These are phyloP conservation scores for Henckelia pumila DNA, from an alignment of 257 asterid genomes.

Conservation along the genomic window DNA sequence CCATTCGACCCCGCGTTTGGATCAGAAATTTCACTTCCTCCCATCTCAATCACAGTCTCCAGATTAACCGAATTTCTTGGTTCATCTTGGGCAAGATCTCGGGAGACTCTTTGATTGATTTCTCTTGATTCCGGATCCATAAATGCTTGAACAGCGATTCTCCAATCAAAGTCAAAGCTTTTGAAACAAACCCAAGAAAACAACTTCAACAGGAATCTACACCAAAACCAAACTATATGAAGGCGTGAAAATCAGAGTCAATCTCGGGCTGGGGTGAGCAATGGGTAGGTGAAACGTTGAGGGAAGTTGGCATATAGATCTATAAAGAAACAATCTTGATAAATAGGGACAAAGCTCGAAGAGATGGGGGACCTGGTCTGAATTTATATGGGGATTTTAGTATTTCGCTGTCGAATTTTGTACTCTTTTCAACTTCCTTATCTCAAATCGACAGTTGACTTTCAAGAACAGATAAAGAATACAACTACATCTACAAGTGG, in stretches of 20 bases:
- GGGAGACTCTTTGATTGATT: neutral
- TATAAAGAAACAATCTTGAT: conserved; percentile 5
- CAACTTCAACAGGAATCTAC: neutral
- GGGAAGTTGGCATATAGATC: conserved; percentile 11
- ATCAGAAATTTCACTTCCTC: conserved; percentile 24
- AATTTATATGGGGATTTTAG: conserved; percentile 1
- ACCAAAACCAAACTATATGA: neutral
- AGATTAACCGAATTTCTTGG: conserved; percentile 6
- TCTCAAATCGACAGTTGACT: neutral
- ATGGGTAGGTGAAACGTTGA: conserved; percentile 2
- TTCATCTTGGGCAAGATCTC: neutral
- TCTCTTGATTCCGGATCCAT: conserved; percentile 34
- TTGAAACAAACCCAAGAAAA: neutral
- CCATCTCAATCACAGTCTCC: conserved; percentile 20
- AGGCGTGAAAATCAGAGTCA: neutral
- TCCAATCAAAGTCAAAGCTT: conserved; percentile 3
- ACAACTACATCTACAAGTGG: neutral
- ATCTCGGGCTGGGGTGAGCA: neutral
- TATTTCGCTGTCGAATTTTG: neutral
- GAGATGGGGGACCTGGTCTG: conserved; percentile 12
- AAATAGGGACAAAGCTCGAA: neutral
- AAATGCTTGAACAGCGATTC: neutral
- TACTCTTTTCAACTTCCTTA: too few relatives aligned
- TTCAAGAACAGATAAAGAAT: too few relatives aligned
- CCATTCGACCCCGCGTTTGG: conserved; percentile 23